Evolutionary conservation across 768 basidiomycete genomes (phyloP), one percentile per base, ranked within the genome.

Genomic region (Pholiota microspora): DNA sequence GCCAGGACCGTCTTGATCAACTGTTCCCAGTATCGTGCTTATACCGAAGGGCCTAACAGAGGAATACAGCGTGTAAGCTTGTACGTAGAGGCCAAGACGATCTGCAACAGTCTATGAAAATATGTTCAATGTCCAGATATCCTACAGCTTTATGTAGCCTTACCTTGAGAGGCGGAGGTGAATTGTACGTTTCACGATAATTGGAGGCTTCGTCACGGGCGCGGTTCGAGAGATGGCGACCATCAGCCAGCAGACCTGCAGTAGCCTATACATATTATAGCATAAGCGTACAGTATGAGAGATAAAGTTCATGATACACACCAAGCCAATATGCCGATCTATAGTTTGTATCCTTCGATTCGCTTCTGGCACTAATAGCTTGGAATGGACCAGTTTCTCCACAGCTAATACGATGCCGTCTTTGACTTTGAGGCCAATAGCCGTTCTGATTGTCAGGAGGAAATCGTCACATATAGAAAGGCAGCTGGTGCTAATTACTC

Each of bases 11-110:
- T 81, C 79, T 72, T 92, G 89, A 75, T 98, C 96, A 8, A 95
- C 83, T 18, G 89, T 85, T 38, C 87, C 95, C 21, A 98, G 72
- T 67, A 99, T 89, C 38, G 94, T 89, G 66, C 93, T 94, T 65
- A 96, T 88, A 16, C 96, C 97, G 64, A 98, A 98, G 0, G 97
- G 97, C 35, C 97, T 86, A 32, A 98, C 96, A 21, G 95, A 98
- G 1, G 95, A 98, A 74, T 98, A 98, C 35, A 98, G 84, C 5
- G 97, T 99, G 74, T 98, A 98, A 40, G 87, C 85, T 74, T 99
- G 97, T 7, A 92, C 87, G 69, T 92, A 96, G n/a, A 84, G 79
- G 1, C 90, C 87, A 42, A 99, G 65, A 55, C 95, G 89, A 66
- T 92, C 89, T 51, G 89, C 72, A 18, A 76, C 60, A 45, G 63